Percentiles rank a stretch among this genome's conserved stretches.
Conservation (phyloP, 1,284 basidiomycete species). For the Cystobasidium pallidum region DNA sequence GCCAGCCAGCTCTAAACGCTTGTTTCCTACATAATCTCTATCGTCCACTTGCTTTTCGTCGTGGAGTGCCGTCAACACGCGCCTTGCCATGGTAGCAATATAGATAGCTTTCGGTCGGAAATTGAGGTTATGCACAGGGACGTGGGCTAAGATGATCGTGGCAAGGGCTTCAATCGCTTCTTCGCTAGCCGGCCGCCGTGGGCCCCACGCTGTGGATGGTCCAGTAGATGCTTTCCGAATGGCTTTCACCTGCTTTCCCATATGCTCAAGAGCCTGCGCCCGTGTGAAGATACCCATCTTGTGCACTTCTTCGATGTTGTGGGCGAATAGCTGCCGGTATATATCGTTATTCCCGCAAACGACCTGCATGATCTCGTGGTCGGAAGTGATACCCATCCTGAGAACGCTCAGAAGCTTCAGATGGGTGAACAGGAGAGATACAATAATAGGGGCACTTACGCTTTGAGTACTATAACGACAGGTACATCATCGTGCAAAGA, state of each 20-base stretch:
- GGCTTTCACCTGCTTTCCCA: constrained; percentile 88
- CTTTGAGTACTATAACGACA: constrained; percentile 93
- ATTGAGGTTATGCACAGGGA: constrained; percentile 87
- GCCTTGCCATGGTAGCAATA: constrained; percentile 94
- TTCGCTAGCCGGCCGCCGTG: constrained; percentile 83
- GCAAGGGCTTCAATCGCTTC: constrained; percentile 95
- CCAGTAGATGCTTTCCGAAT: constrained; percentile 70
- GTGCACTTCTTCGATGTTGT: constrained; percentile 86
- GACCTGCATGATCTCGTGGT: constrained; percentile 95
- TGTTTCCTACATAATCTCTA: constrained; percentile 98
- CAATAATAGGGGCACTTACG: constrained; percentile 57
- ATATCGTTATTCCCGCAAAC: constrained; percentile 90
- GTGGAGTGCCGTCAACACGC: constrained; percentile 94
- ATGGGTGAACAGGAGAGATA: not conserved
- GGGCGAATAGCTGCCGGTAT: constrained; percentile 85
- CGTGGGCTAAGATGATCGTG: constrained; percentile 95
- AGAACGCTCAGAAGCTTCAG: not conserved
- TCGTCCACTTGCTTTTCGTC: constrained; percentile 98
- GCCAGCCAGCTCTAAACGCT: constrained; percentile 97
- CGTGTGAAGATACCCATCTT: constrained; percentile 83
- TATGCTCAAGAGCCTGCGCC: constrained; percentile 93
- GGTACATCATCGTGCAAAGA: constrained; percentile 97
- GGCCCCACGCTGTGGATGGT: constrained; percentile 56
- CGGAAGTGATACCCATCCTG: constrained; percentile 84
- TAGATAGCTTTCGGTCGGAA: constrained; percentile 96